Percentiles rank a stretch among this genome's conserved stretches.
These are phyloP conservation scores for Penicillium salamii DNA, from an alignment of 495 filamentous ascomycete species.

Conservation along the genomic window DNA sequence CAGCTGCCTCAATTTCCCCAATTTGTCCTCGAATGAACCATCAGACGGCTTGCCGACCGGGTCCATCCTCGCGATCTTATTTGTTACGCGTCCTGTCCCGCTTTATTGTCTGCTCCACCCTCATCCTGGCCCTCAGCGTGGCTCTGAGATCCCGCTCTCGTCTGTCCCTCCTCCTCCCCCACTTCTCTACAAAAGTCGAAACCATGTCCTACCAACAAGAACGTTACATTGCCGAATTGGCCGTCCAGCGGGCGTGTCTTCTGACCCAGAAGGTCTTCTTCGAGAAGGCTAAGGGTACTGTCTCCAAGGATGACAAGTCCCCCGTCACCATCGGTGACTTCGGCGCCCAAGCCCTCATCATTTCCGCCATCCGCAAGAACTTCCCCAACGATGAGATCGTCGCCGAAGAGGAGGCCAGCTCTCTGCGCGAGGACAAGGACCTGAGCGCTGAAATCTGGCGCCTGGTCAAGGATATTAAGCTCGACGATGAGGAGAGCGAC, in stretches of 20 bases:
- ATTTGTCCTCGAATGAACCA: conserved; percentile 8
- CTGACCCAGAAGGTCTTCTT: conserved; percentile 93
- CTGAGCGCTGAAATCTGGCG: conserved; percentile 77
- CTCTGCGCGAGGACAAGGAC: conserved; percentile 63
- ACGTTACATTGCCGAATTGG: conserved; percentile 81
- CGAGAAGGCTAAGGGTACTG: conserved; percentile 86
- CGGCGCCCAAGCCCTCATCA: conserved; percentile 94
- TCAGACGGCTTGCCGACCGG: conserved; percentile 1
- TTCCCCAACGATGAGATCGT: conserved; percentile 92
- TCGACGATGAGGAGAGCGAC: conserved; percentile 68
- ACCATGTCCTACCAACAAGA: conserved; percentile 70
- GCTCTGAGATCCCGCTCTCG: conserved; percentile 45
- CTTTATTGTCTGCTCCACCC: conserved; percentile 40
- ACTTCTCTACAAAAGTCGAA: conserved; percentile 27
- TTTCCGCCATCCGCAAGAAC: conserved; percentile 78
- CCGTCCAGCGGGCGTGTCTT: conserved; percentile 83
- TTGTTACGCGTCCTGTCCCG: conserved; percentile 35
- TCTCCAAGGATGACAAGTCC: conserved; percentile 90
- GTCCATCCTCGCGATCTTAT: conserved; percentile 8
- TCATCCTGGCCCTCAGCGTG: conserved; percentile 50
- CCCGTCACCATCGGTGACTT: conserved; percentile 98
- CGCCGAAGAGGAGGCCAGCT: conserved; percentile 87
- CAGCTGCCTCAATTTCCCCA: neutral
- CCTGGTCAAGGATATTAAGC: conserved; percentile 65
- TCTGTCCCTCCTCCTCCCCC: conserved; percentile 36